Base-by-base conservation (phyloP, 2,329 filamentous ascomycete species). In the Pyrenochaeta sp. region DNA sequence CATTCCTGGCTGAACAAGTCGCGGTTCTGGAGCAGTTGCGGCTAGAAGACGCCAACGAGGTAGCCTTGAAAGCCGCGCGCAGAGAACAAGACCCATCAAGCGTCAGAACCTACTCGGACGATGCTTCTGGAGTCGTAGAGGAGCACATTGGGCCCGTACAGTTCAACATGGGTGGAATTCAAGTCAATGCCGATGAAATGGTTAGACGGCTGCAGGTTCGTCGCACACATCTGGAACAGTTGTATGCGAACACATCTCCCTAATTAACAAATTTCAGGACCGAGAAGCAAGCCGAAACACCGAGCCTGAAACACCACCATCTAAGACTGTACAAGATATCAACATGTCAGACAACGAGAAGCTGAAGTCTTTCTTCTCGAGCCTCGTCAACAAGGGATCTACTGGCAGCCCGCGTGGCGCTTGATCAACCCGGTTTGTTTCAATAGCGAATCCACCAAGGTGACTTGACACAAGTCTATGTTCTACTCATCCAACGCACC, bases 161-260 rank as follows among this genome's bases (percentile, higher is more conserved):
- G 66, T 96, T 97, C 76, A 99, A 99, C 69, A 94, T 99, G 81
- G 94, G 94, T 28, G 94, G 94, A 39, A 96, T 99, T 52, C 91
- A 96, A 67, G 89, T 96, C 20, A 91, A 96, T 72, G 91, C 91
- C 7, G 92, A 96, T 65, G 91, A 96, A 63, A 94, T 95, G 88
- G 75, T 96, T 44, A 88, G 91, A 70, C 84, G 88, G 60, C 78
- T 96, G 48, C 92, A 91, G 83, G 90, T 93, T 74, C 24, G 58
- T 43, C n/a, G 7, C 15, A 2, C 10, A 9, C 26, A 19, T 22
- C 14, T 20, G 8, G 10, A 22, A 13, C 14, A 20, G 11, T 11
- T 5, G 14, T 1, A 15, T n/a, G n/a, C 13, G 18, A 19, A 30
- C 11, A n/a, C 14, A 36, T 30, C n/a, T 26, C 15, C 4, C 19